Evolutionary conservation across 352 stramenopile species (phyloP).

Genomic region (Phytophthora agathidicida): DNA sequence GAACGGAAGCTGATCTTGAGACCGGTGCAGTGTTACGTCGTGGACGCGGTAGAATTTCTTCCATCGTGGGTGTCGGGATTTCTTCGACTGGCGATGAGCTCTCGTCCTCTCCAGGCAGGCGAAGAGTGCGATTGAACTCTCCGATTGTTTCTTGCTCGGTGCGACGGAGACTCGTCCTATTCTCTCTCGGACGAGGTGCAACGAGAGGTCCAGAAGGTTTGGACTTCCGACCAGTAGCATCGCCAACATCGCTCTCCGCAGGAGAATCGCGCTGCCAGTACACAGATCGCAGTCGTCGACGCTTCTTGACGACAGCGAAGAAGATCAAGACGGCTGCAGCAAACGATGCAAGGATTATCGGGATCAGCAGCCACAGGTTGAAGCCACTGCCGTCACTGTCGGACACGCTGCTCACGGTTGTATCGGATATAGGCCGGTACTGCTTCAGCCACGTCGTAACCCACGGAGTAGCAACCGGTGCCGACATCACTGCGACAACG

Average conservation of each 20-base stretch:
- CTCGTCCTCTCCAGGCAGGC: conserved; percentile 24
- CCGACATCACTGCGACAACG: conserved; percentile 29
- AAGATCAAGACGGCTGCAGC: conserved; percentile 6
- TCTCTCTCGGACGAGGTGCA: conserved; percentile 12
- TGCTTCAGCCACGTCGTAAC: conserved; percentile 37
- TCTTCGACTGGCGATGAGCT: conserved; percentile 20
- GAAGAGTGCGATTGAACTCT: conserved; percentile 32
- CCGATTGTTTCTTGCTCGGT: conserved; percentile 40
- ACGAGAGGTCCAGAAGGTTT: conserved; percentile 19
- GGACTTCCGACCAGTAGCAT: conserved; percentile 14
- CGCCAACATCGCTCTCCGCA: conserved; percentile 13
- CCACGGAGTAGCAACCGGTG: conserved; percentile 26
- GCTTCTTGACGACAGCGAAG: conserved; percentile 26
- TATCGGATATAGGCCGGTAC: conserved; percentile 24
- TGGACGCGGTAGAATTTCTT: conserved; percentile 23
- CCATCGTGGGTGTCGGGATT: conserved; percentile 11
- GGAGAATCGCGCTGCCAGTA: conserved; percentile 24
- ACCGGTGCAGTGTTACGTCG: conserved; percentile 21
- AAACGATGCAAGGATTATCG: conserved; percentile 20
- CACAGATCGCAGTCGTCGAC: conserved; percentile 15
- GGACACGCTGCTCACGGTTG: conserved; percentile 16
- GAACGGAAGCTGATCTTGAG: background rate
- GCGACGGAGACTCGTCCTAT: conserved; percentile 29
- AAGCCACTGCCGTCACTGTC: conserved; percentile 18
- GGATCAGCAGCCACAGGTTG: conserved; percentile 28